Evolutionary conservation across 371 early-diverging fungal genomes (phyloP).

Genomic region (Syncephalastrum racemosum): DNA sequence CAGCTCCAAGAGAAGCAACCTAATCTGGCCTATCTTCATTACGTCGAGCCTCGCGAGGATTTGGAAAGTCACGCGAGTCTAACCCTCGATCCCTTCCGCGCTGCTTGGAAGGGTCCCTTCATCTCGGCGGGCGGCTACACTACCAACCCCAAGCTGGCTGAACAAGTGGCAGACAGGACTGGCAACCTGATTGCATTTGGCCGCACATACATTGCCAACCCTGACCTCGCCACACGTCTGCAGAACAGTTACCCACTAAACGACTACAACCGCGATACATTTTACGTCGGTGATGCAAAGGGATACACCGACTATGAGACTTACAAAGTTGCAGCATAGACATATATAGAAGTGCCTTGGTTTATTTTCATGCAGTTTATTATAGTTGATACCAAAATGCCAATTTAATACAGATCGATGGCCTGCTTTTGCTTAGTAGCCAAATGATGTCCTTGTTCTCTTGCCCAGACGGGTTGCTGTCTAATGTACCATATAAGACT

Average conservation of each 20-base stretch:
- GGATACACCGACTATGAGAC: slow-evolving; percentile 26
- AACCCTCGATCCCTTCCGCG: slow-evolving; percentile 26
- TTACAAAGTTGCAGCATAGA: too few relatives aligned
- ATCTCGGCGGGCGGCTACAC: slow-evolving; percentile 30
- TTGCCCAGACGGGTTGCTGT: too few relatives aligned
- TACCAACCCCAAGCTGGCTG: slow-evolving; percentile 13
- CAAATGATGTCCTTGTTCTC: too few relatives aligned
- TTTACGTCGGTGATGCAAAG: slow-evolving; percentile 13
- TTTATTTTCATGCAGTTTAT: too few relatives aligned
- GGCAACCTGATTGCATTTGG: slow-evolving; percentile 32
- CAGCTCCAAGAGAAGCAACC: slow-evolving; percentile 24
- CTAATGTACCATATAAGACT: too few relatives aligned
- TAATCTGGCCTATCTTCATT: slow-evolving; percentile 32
- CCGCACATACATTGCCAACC: slow-evolving; percentile 40
- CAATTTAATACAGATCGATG: too few relatives aligned
- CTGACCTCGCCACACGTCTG: slow-evolving; percentile 30
- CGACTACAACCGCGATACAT: slow-evolving; percentile 24
- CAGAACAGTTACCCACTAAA: slow-evolving; percentile 22
- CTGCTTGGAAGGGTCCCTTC: slow-evolving; percentile 31
- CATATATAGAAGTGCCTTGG: too few relatives aligned
- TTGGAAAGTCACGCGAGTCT: slow-evolving; percentile 11
- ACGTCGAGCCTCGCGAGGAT: slow-evolving; percentile 30
- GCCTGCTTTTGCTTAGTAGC: too few relatives aligned
- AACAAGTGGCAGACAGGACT: slow-evolving; percentile 18
- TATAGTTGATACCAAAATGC: too few relatives aligned